Percentiles rank a stretch among this genome's conserved stretches.
These are phyloP conservation scores for Penstemon davidsonii DNA, from an alignment of 257 asterid species.

Conservation along the genomic window DNA sequence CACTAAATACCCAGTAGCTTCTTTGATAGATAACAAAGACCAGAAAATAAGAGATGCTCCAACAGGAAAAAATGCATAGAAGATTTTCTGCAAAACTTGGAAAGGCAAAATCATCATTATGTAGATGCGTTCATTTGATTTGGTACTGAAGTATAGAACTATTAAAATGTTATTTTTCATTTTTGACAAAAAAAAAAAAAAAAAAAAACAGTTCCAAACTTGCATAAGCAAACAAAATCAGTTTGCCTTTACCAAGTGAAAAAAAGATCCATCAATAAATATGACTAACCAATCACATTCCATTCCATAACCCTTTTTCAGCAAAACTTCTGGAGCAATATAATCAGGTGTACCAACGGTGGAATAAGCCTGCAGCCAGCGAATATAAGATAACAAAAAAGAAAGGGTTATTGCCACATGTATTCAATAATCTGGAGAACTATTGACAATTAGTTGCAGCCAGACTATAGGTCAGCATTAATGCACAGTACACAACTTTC, in stretches of 20 bases:
- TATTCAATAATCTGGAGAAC: constrained; percentile 24
- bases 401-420: constrained; percentile 19
- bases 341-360: constrained; percentile 98
- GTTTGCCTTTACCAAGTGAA: background rate
- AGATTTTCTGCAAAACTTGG: background rate
- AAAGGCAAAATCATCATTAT: background rate
- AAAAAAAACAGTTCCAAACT: background rate
- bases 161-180: background rate
- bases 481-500: constrained; percentile 21
- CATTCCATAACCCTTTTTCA: constrained; percentile 97
- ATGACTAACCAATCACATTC: constrained; percentile 95
- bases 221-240: background rate
- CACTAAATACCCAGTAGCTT: too few species aligned
- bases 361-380: constrained; percentile 80
- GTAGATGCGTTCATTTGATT: background rate
- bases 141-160: background rate
- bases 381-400: constrained; percentile 23
- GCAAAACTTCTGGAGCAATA: constrained; percentile 94
- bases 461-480: constrained; percentile 11
- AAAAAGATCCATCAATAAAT: constrained; percentile 11
- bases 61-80: background rate
- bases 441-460: background rate
- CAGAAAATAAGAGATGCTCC: constrained; percentile 16
- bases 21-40: background rate
- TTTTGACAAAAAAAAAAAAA: too few species aligned